A percentile compares a stretch with the other conserved stretches of the same genome.
phyloP scores from a whole-genome alignment of 148 eudicot genomes.

The Cornus kousa region DNA sequence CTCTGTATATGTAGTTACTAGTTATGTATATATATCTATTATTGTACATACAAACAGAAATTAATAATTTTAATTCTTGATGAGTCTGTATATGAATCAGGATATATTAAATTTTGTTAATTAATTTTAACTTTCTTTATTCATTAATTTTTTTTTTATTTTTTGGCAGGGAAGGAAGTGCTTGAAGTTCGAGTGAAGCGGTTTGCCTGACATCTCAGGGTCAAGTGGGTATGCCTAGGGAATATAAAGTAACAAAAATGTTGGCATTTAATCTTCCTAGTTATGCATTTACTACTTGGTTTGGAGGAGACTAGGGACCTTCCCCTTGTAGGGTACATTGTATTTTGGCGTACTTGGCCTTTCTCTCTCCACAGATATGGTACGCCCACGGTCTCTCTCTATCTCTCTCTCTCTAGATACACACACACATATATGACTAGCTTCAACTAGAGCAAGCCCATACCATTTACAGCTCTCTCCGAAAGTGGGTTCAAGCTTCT shows the following conservation, averaged over 20 bases:
- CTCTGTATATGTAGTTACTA: no score
- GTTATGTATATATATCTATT: no score
- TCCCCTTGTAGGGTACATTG: conserved; percentile 18
- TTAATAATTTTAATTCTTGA: not conserved
- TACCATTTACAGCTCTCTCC: conserved; percentile 22
- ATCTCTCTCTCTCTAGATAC: not conserved
- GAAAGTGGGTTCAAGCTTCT: conserved; percentile 19
- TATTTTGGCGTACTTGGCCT: conserved; percentile 24
- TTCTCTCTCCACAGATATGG: conserved; percentile 7
- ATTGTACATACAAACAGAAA: not conserved
- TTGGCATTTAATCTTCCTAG: not conserved
- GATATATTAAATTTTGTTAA: not conserved
- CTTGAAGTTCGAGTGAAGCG: not conserved
- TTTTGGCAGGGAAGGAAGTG: not conserved
- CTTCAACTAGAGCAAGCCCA: conserved; percentile 28
- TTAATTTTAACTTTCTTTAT: no score
- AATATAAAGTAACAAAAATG: not conserved
- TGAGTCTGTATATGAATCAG: not conserved
- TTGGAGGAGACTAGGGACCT: conserved; percentile 11
- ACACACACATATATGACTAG: conserved; percentile 28
- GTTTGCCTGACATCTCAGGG: not conserved
- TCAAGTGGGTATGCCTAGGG: not conserved
- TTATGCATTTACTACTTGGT: conserved; percentile 4
- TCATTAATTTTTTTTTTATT: no score
- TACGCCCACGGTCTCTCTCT: no score